A percentile compares a stretch with the other conserved stretches of the same genome.
Conservation (phyloP, 1,284 basidiomycete species). For the Cutaneotrichosporon sp. region DNA sequence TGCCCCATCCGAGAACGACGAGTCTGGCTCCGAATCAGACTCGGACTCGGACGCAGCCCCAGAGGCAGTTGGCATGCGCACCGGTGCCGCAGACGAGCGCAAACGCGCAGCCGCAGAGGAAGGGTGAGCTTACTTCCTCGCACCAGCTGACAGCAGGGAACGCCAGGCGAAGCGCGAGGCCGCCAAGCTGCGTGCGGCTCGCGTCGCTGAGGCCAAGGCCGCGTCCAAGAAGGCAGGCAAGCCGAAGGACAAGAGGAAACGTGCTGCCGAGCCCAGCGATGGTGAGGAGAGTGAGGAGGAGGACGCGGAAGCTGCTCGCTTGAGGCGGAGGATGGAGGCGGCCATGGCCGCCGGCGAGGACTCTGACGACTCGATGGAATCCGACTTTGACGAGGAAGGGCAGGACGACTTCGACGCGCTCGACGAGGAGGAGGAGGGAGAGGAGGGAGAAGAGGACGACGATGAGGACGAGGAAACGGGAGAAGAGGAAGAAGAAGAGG, state of each 20-base stretch:
- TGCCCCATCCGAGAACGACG: constrained; percentile 17
- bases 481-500: constrained; percentile 30
- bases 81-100: constrained; percentile 21
- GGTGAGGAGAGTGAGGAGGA: constrained; percentile 30
- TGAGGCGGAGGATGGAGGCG: constrained; percentile 30
- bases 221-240: constrained; percentile 17
- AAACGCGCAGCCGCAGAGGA: constrained; percentile 16
- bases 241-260: constrained; percentile 16
- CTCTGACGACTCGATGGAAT: constrained; percentile 37
- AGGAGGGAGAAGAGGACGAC: constrained; percentile 37
- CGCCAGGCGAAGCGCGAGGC: constrained; percentile 19
- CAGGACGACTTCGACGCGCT: constrained; percentile 31
- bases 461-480: constrained; percentile 19
- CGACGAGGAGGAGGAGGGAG: constrained; percentile 29
- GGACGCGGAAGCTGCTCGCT: constrained; percentile 24
- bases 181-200: constrained; percentile 26
- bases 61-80: constrained; percentile 36
- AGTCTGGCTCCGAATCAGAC: constrained; percentile 30
- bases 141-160: constrained; percentile 10
- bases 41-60: constrained; percentile 43
- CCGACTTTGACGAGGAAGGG: constrained; percentile 27
- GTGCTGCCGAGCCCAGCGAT: not conserved
- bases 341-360: constrained; percentile 24
- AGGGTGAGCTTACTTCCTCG: constrained; percentile 24
- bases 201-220: constrained; percentile 29